Base-by-base conservation (phyloP, 139 green algal genomes). In the Tetratostichococcus sp. region DNA sequence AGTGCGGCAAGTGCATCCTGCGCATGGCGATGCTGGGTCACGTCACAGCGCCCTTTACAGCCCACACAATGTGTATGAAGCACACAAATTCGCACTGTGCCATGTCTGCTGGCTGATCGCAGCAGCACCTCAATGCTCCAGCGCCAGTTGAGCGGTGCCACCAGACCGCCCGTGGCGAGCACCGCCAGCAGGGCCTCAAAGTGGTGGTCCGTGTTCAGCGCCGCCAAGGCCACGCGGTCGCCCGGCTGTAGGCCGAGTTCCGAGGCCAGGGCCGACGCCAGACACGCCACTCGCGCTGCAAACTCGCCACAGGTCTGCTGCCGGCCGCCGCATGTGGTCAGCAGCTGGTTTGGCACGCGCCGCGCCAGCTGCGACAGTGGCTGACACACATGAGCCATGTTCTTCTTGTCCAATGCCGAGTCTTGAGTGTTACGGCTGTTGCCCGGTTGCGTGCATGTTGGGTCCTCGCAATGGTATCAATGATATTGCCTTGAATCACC, bases 131-230 rank as follows among this genome's bases (percentile, higher is more conserved):
- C 21, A 1, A 35, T 30, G 25, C 78, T 85, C 90, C 88, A 94
- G 23, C 92, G 84, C 75, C 73, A 83, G 82, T 97, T 97, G 17
- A 95, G 66, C 0, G 91, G 92, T 14, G 75, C 88, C 1, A 81
- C 79, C 1, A 96, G 75, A n/a, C 67, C 81, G 16, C 91, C 91
- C 4, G 80, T 79, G n/a, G 89, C 87, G 0, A 79, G 32, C 0
- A 78, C 58, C 0, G 86, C 85, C 1, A 96, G 83, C 30, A 96
- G 67, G 1, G 77, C 75, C 31, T 90, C 83, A 14, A 93, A 67
- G 26, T 77, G 75, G 14, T 35, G 34, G 31, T 82, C 75, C 16
- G 78, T 86, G 59, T 80, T 86, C 14, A 82, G 43, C 1, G 79
- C 79, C 1, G 80, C 70, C 21, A 92, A 11, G 3, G 75, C 77